phyloP scores from a whole-genome alignment of 345 rosid species.

The Heritiera littoralis region DNA sequence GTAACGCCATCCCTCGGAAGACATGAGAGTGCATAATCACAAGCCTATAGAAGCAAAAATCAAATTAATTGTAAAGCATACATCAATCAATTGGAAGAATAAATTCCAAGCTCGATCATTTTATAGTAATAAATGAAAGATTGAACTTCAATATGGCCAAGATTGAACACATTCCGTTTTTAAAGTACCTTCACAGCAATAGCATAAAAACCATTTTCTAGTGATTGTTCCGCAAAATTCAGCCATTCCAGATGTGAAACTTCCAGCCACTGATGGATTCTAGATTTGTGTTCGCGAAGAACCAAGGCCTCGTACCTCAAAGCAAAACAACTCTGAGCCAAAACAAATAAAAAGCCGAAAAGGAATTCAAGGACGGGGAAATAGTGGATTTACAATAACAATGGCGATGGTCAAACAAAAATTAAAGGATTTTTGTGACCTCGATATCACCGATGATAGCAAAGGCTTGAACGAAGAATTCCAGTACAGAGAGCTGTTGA shows the following conservation, averaged over 20 bases:
- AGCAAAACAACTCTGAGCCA: constrained; percentile 67
- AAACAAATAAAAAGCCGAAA: not conserved
- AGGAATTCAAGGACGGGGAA: not conserved
- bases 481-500: constrained; percentile 60
- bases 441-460: constrained; percentile 73
- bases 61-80: not conserved
- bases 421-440: constrained; percentile 32
- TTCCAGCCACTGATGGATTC: constrained; percentile 42
- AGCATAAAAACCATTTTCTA: constrained; percentile 54
- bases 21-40: constrained; percentile 54
- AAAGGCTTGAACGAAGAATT: constrained; percentile 72
- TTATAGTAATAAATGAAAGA: not conserved
- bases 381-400: not conserved
- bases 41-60: constrained; percentile 47
- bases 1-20: constrained; percentile 35
- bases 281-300: constrained; percentile 56
- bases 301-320: constrained; percentile 70
- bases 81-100: not conserved
- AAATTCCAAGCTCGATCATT: not conserved
- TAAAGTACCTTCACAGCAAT: constrained; percentile 55
- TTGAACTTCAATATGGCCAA: not conserved
- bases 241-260: constrained; percentile 69
- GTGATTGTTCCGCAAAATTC: constrained; percentile 56
- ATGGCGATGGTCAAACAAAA: not conserved
- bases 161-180: not conserved